These are phyloP conservation scores for Rubia yunnanensis DNA, from an alignment of 257 asterid genomes.

Conservation along the genomic window DNA sequence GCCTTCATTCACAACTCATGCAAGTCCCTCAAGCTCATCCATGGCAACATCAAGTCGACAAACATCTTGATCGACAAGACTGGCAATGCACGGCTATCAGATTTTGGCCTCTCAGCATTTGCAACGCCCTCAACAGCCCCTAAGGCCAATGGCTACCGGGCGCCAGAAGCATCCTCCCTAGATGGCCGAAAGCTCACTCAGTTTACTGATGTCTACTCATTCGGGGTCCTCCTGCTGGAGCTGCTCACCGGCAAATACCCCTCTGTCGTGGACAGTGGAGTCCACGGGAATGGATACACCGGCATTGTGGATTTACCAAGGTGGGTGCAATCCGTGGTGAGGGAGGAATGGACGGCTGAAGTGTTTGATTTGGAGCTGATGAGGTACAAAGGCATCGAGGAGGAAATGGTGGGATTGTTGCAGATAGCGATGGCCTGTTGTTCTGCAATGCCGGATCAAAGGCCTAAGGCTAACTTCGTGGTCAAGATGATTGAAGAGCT, in stretches of 20 bases:
- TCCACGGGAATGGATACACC: constrained; percentile 37
- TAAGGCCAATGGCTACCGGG: constrained; percentile 66
- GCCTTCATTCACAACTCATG: constrained; percentile 62
- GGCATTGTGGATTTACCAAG: constrained; percentile 74
- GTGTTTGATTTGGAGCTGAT: constrained; percentile 95
- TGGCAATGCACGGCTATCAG: constrained; percentile 61
- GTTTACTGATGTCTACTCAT: constrained; percentile 69
- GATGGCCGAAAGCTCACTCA: constrained; percentile 58
- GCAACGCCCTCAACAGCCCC: constrained; percentile 39
- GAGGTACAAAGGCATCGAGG: constrained; percentile 91
- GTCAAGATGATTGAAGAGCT: constrained; percentile 85
- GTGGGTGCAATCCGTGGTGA: constrained; percentile 97
- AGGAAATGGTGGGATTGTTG: constrained; percentile 91
- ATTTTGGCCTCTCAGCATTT: constrained; percentile 66
- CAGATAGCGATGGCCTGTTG: constrained; percentile 83
- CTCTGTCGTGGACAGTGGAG: constrained; percentile 35
- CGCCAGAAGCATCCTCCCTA: constrained; percentile 62
- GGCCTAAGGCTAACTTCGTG: constrained; percentile 60
- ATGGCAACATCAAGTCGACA: constrained; percentile 88
- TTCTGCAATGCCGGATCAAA: constrained; percentile 50
- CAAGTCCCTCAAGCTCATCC: constrained; percentile 57
- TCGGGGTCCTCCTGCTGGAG: constrained; percentile 81
- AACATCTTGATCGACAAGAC: constrained; percentile 64
- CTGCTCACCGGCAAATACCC: constrained; percentile 86
- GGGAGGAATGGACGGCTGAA: constrained; percentile 99